These are phyloP conservation scores for Gastroboletus turbinatus DNA, from an alignment of 1,284 basidiomycete genomes.

Conservation along the genomic window DNA sequence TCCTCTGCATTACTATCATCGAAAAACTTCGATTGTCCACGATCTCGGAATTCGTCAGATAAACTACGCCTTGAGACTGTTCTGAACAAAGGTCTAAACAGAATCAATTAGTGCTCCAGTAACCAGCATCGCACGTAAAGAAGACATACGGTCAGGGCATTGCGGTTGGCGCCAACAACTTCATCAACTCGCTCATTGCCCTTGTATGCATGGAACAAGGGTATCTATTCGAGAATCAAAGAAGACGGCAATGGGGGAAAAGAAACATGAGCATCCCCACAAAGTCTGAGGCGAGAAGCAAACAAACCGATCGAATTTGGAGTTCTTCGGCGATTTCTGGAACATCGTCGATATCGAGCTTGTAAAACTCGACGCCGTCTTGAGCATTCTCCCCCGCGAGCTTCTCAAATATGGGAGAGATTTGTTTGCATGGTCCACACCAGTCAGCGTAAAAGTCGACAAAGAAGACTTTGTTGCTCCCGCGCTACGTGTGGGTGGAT, in stretches of 20 bases:
- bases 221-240: conserved; percentile 48
- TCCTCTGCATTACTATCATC: background rate
- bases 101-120: background rate
- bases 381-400: conserved; percentile 35
- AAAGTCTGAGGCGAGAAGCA: rapidly evolving
- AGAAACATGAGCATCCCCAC: background rate
- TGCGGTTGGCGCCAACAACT: conserved; percentile 58
- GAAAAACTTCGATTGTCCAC: background rate
- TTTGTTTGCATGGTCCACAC: conserved; percentile 68
- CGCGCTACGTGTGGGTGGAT: background rate
- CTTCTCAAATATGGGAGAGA: conserved; percentile 66
- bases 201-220: conserved; percentile 73
- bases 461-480: conserved; percentile 41
- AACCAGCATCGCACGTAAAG: background rate
- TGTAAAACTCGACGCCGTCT: conserved; percentile 58
- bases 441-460: conserved; percentile 64
- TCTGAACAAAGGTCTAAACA: conserved; percentile 2
- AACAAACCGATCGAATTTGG: conserved; percentile 51
- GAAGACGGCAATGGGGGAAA: background rate
- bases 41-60: background rate
- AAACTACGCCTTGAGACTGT: no score
- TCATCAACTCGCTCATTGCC: conserved; percentile 53
- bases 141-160: conserved; percentile 3
- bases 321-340: conserved; percentile 44
- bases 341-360: conserved; percentile 57